A percentile compares a stretch with the other conserved stretches of the same genome.
phyloP scores from a whole-genome alignment of 1,284 basidiomycete species.

The Cystobasidium pallidum region DNA sequence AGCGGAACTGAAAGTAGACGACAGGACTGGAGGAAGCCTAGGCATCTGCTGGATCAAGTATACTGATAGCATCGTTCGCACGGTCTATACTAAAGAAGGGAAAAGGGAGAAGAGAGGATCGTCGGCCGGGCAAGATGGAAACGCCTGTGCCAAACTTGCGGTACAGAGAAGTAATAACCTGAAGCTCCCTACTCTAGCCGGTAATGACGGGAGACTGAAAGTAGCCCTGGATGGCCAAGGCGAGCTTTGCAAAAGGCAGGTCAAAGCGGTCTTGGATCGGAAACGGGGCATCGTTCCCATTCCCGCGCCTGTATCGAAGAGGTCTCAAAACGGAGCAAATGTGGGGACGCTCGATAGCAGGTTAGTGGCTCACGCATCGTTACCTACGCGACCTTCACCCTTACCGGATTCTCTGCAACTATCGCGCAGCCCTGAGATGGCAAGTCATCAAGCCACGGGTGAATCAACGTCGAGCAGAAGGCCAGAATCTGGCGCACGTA shows the following conservation, averaged over 20 bases:
- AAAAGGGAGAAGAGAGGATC: constrained; percentile 44
- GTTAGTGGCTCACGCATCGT: neutral
- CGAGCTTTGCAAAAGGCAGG: neutral
- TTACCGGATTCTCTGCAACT: neutral
- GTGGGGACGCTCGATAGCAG: neutral
- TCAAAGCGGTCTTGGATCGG: neutral
- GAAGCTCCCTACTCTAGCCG: constrained; percentile 56
- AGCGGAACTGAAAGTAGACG: constrained; percentile 80
- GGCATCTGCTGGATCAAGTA: constrained; percentile 81
- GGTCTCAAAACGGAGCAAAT: neutral
- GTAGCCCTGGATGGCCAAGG: constrained; percentile 34
- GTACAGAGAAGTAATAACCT: constrained; percentile 57
- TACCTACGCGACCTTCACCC: neutral
- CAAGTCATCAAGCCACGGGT: neutral
- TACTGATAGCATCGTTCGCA: constrained; percentile 56
- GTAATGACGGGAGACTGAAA: constrained; percentile 48
- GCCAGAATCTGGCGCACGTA: neutral
- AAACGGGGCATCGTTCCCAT: neutral
- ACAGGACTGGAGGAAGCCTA: constrained; percentile 75
- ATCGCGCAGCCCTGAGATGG: neutral
- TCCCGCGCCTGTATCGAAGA: neutral
- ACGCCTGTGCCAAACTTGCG: constrained; percentile 55
- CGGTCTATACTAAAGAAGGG: constrained; percentile 25
- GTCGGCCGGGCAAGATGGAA: constrained; percentile 54
- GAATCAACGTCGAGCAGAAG: neutral